Evolutionary conservation across 2,329 filamentous ascomycete genomes (phyloP).

Genomic region (Gnomoniopsis smithogilvyi): DNA sequence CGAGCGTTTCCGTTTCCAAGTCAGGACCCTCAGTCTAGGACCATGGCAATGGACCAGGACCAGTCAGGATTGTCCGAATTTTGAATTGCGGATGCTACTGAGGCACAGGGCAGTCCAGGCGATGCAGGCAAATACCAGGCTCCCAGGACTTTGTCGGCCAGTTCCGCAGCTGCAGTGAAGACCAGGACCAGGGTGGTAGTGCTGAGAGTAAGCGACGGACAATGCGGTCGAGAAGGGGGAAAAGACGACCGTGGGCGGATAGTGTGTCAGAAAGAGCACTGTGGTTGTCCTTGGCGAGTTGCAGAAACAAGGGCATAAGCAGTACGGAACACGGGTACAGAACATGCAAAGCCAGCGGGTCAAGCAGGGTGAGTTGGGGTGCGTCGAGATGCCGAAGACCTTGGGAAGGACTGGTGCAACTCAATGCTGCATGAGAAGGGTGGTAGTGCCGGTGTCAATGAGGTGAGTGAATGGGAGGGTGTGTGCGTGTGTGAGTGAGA

Average conservation of each 20-base stretch:
- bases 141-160: not conserved
- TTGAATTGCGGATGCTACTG: not conserved
- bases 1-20: not conserved
- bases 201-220: not conserved
- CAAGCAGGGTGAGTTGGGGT: not conserved
- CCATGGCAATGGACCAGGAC: not conserved
- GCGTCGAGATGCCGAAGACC: too few species aligned
- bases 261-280: not conserved
- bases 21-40: not conserved
- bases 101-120: not conserved
- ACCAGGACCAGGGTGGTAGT: not conserved
- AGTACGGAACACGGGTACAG: too few species aligned
- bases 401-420: too few species aligned
- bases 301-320: not conserved
- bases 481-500: too few species aligned
- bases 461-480: not conserved
- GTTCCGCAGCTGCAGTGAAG: not conserved
- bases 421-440: too few species aligned
- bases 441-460: too few species aligned
- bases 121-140: not conserved
- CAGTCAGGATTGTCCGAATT: not conserved
- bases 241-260: not conserved
- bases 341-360: not conserved
- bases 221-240: not conserved
- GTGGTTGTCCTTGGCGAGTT: not conserved